A percentile compares a stretch with the other conserved stretches of the same genome.
Evolutionary conservation across 345 rosid species (phyloP).

Genomic region (Aquilaria malaccensis): DNA sequence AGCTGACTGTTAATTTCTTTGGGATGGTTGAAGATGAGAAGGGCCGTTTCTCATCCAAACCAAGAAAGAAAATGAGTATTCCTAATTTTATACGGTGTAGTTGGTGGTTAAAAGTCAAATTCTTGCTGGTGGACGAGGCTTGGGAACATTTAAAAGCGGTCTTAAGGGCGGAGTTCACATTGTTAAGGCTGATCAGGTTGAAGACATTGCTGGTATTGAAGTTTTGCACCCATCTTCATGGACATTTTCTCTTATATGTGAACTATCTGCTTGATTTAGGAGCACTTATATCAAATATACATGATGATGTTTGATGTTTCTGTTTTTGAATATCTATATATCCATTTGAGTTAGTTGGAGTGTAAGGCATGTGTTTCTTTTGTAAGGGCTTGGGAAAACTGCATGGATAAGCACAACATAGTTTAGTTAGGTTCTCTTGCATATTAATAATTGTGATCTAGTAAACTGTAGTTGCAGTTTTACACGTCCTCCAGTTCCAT

Average conservation of each 20-base stretch:
- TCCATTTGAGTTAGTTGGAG: background rate
- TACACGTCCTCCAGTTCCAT: too few relatives aligned
- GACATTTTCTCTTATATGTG: background rate
- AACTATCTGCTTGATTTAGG: too few relatives aligned
- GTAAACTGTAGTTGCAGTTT: background rate
- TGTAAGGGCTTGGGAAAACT: too few relatives aligned
- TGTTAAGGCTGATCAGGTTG: conserved; percentile 63
- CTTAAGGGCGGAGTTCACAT: conserved; percentile 97
- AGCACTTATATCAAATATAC: too few relatives aligned
- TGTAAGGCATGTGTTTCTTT: too few relatives aligned
- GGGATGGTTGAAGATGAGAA: background rate
- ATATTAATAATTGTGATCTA: background rate
- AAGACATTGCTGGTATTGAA: conserved; percentile 67
- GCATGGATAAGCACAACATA: too few relatives aligned
- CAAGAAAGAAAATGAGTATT: background rate
- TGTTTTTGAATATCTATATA: background rate
- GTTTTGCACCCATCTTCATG: background rate
- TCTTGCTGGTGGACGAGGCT: conserved; percentile 98
- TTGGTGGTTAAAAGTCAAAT: conserved; percentile 96
- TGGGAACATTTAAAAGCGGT: conserved; percentile 86
- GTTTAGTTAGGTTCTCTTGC: conserved; percentile 1
- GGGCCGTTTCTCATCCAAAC: background rate
- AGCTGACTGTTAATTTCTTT: background rate
- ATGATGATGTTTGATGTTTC: too few relatives aligned
- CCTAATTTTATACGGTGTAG: conserved; percentile 33